These are phyloP conservation scores for Allantophomopsis cytisporea DNA, from an alignment of 2,329 filamentous ascomycete species.

Conservation along the genomic window DNA sequence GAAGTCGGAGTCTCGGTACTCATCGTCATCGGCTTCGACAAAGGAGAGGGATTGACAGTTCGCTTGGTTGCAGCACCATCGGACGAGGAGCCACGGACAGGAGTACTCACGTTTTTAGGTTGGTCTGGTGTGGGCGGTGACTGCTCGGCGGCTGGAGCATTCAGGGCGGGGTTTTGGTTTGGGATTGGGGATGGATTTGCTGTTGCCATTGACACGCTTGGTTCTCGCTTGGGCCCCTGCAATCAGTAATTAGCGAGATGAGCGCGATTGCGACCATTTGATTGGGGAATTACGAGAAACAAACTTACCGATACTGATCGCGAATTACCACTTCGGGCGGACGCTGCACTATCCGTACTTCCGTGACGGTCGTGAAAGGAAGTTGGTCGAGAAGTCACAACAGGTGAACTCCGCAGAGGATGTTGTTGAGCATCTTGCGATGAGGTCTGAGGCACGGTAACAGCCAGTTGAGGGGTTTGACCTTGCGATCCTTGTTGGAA, in stretches of 20 bases:
- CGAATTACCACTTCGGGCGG: conserved; percentile 42
- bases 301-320: conserved; percentile 53
- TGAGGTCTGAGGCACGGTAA: conserved; percentile 6
- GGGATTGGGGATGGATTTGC: conserved; percentile 28
- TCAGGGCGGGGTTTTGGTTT: neutral
- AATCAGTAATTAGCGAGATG: conserved; percentile 29
- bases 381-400: conserved; percentile 10
- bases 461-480: neutral
- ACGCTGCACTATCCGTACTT: conserved; percentile 52
- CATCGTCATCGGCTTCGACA: conserved; percentile 59
- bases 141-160: conserved; percentile 24
- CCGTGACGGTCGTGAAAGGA: conserved; percentile 26
- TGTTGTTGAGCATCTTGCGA: conserved; percentile 15
- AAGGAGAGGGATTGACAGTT: conserved; percentile 52
- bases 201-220: conserved; percentile 24
- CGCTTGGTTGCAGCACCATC: conserved; percentile 47
- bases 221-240: conserved; percentile 46
- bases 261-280: conserved; percentile 10
- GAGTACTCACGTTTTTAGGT: conserved; percentile 40
- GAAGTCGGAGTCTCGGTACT: conserved; percentile 32
- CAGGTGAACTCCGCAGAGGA: conserved; percentile 17
- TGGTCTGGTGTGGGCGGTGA: conserved; percentile 35
- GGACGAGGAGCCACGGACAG: conserved; percentile 47
- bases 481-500: conserved; percentile 11
- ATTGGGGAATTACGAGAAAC: conserved; percentile 16